Percentiles rank a stretch among this genome's conserved stretches.
Conservation (phyloP, 768 basidiomycete species). For the Agaricus subrufescens region DNA sequence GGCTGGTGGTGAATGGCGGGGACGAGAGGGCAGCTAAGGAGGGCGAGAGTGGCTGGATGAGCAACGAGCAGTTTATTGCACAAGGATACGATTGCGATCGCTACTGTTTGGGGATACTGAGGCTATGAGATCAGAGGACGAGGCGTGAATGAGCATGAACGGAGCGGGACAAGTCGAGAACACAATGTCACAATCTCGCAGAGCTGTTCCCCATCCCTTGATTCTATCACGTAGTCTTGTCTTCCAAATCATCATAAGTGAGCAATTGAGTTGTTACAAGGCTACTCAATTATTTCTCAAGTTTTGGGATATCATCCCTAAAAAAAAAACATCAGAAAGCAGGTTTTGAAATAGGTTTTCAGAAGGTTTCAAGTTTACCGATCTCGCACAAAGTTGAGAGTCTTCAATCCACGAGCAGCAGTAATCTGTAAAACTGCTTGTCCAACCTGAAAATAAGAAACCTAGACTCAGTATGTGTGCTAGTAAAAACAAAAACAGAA, state of each 20-base stretch:
- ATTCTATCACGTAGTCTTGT: slow-evolving; percentile 52
- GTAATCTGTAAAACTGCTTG: slow-evolving; percentile 87
- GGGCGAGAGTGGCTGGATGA: too few species aligned
- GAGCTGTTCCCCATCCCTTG: slow-evolving; percentile 52
- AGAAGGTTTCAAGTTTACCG: slow-evolving; percentile 36
- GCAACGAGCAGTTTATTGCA: too few species aligned
- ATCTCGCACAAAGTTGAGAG: slow-evolving; percentile 77
- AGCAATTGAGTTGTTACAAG: slow-evolving; percentile 76
- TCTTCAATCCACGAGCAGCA: slow-evolving; percentile 62
- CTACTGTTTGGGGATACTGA: too few species aligned
- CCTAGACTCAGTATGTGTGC: too few species aligned
- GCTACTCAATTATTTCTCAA: slow-evolving; percentile 45
- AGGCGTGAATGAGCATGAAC: too few species aligned
- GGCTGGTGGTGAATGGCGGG: slow-evolving; percentile 2
- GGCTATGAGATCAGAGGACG: too few species aligned
- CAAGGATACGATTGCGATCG: too few species aligned
- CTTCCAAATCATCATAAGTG: slow-evolving; percentile 69
- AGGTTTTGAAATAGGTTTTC: too few species aligned
- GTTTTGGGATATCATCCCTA: slow-evolving; percentile 48
- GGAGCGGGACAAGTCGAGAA: too few species aligned
- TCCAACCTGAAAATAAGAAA: slow-evolving; percentile 48
- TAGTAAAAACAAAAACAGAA: not conserved
- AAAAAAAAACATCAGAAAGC: not conserved
- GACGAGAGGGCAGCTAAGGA: not conserved
- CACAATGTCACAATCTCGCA: too few species aligned